Conservation (phyloP, 805 yeast genomes). For the Metschnikowia amazonensis region DNA sequence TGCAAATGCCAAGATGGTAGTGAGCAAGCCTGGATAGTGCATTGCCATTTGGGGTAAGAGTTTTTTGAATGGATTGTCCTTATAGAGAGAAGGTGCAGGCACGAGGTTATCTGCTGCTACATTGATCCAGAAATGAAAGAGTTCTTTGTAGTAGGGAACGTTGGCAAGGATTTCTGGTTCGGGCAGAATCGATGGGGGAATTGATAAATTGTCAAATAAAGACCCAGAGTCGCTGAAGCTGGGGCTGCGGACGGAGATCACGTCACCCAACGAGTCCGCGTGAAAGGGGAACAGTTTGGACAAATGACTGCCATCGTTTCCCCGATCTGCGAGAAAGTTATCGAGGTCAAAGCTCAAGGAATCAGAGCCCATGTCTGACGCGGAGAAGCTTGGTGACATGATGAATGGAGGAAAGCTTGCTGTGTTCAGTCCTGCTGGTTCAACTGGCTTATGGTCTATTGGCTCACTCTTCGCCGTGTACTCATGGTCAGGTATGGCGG, state of each 20-base stretch:
- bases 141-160: conserved; percentile 57
- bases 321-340: conserved; percentile 1
- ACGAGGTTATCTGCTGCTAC: conserved; percentile 59
- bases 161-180: conserved; percentile 58
- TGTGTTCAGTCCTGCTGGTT: not conserved
- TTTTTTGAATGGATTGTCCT: conserved; percentile 61
- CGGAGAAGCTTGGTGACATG: not conserved
- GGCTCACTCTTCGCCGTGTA: not conserved
- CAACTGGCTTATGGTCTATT: not conserved
- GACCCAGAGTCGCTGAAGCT: not conserved
- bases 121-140: conserved; percentile 60
- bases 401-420: not conserved
- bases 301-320: not conserved
- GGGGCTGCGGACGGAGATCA: not conserved
- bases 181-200: conserved; percentile 32
- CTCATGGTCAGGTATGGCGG: not conserved
- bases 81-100: conserved; percentile 60
- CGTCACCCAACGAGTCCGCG: not conserved
- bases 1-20: conserved; percentile 49
- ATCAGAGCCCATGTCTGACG: not conserved
- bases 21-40: conserved; percentile 51
- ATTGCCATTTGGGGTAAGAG: conserved; percentile 67
- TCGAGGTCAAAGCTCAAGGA: conserved; percentile 2
- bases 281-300: conserved; percentile 3
- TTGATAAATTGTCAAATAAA: conserved; percentile 14